Evolutionary conservation across 179 eudicot species (phyloP).

Genomic region (Monotropa hypopitys): DNA sequence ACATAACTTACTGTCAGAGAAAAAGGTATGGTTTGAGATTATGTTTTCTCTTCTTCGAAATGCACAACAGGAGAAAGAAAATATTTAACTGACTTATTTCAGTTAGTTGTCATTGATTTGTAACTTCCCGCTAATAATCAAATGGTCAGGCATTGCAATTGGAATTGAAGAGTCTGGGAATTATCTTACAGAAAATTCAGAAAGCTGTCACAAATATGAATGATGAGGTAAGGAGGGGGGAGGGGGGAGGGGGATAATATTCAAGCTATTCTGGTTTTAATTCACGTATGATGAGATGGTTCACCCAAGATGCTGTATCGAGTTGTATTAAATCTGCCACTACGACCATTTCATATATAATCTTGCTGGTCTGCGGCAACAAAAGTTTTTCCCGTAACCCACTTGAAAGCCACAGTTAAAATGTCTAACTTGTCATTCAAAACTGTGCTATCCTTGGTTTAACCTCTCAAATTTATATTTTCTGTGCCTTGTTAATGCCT

Average conservation of each 20-base stretch:
- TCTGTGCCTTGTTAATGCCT: neutral
- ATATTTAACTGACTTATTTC: neutral
- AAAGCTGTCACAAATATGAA: constrained; percentile 32
- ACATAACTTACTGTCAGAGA: constrained; percentile 34
- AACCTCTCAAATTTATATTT: neutral
- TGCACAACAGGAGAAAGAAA: neutral
- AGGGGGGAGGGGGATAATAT: neutral
- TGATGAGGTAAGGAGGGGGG: constrained; percentile 19
- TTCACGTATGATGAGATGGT: neutral
- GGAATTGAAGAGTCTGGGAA: constrained; percentile 34
- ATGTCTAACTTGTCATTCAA: neutral
- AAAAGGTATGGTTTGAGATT: constrained; percentile 26
- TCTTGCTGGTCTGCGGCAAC: neutral
- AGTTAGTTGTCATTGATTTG: neutral
- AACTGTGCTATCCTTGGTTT: neutral
- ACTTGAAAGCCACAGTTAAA: neutral
- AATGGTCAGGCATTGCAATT: constrained; percentile 33
- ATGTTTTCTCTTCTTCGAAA: neutral
- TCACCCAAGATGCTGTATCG: neutral
- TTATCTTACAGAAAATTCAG: constrained; percentile 33
- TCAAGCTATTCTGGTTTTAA: neutral
- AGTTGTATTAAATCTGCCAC: neutral
- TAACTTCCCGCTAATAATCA: constrained; percentile 2
- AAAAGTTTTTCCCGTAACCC: neutral
- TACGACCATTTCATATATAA: neutral